Evolutionary conservation across 2,329 filamentous ascomycete species (phyloP).

Genomic region (Dactylellina sp.): DNA sequence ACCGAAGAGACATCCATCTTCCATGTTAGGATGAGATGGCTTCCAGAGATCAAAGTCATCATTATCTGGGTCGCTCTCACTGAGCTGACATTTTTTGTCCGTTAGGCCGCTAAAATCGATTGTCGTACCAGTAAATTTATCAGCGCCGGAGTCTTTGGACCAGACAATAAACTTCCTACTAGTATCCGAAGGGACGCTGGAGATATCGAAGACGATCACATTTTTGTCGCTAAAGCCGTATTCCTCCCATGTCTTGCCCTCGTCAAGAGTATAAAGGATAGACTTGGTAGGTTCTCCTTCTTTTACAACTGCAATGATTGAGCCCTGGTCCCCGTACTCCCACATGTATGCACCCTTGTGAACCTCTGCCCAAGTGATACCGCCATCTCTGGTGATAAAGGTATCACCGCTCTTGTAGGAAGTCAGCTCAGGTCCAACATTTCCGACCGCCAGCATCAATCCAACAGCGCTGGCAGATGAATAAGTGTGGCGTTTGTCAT

Average conservation of each 20-base stretch:
- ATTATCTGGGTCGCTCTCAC: slow-evolving; percentile 66
- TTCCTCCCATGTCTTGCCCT: slow-evolving; percentile 81
- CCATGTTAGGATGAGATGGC: slow-evolving; percentile 81
- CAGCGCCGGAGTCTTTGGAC: slow-evolving; percentile 72
- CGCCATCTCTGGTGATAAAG: slow-evolving; percentile 91
- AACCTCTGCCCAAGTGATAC: slow-evolving; percentile 84
- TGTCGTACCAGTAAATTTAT: slow-evolving; percentile 77
- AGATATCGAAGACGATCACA: slow-evolving; percentile 81
- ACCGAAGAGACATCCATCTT: slow-evolving; percentile 88
- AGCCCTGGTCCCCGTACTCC: slow-evolving; percentile 96
- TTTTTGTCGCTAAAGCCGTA: slow-evolving; percentile 76
- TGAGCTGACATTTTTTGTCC: slow-evolving; percentile 76
- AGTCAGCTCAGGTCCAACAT: slow-evolving; percentile 80
- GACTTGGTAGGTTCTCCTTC: slow-evolving; percentile 75
- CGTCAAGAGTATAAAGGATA: slow-evolving; percentile 81
- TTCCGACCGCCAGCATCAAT: slow-evolving; percentile 89
- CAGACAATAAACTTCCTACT: slow-evolving; percentile 93
- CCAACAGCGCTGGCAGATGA: slow-evolving; percentile 89
- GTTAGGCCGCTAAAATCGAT: slow-evolving; percentile 88
- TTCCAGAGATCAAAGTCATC: slow-evolving; percentile 88
- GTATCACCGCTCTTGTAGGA: slow-evolving; percentile 81
- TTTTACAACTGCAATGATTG: slow-evolving; percentile 87
- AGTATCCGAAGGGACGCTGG: slow-evolving; percentile 87
- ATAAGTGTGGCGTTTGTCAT: slow-evolving; percentile 83
- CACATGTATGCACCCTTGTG: slow-evolving; percentile 91